These are phyloP conservation scores for Stereocaulon alpinum DNA, from an alignment of 495 filamentous ascomycete species.

Conservation along the genomic window DNA sequence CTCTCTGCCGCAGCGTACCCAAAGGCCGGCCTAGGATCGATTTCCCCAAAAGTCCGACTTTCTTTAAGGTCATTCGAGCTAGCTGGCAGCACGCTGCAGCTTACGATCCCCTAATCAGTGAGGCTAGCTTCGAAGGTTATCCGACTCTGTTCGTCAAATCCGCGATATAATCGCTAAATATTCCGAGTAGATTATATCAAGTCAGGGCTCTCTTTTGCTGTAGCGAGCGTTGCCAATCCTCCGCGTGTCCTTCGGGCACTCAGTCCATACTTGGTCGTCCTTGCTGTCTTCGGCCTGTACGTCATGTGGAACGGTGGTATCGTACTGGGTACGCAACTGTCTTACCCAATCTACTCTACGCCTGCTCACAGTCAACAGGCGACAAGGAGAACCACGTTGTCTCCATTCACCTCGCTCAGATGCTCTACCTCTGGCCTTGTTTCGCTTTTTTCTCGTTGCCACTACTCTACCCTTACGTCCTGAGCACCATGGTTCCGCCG, in stretches of 20 bases:
- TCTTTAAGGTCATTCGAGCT: constrained; percentile 4
- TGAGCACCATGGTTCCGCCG: constrained; percentile 21
- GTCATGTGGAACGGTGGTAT: constrained; percentile 83
- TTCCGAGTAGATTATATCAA: constrained; percentile 45
- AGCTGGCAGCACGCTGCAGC: constrained; percentile 31
- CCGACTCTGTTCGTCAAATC: neutral
- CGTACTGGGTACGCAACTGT: constrained; percentile 56
- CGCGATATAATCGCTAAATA: constrained; percentile 21
- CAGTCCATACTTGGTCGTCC: constrained; percentile 56
- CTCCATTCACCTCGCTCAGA: constrained; percentile 78
- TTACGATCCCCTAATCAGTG: constrained; percentile 53
- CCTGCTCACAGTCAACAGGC: constrained; percentile 35
- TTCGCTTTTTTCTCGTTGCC: constrained; percentile 82
- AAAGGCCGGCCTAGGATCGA: constrained; percentile 18
- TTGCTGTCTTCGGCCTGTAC: constrained; percentile 61
- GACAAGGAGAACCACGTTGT: constrained; percentile 92
- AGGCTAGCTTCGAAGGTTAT: constrained; percentile 48
- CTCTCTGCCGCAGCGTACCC: constrained; percentile 42
- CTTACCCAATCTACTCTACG: neutral
- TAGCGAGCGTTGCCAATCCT: constrained; percentile 44
- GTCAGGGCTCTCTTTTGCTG: constrained; percentile 47
- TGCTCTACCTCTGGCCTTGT: constrained; percentile 92
- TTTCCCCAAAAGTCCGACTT: neutral
- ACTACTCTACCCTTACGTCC: constrained; percentile 47
- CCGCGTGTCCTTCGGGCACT: constrained; percentile 39